phyloP scores from a whole-genome alignment of 2,329 filamentous ascomycete genomes.

The Dryadomyces quercus-mongolicae region DNA sequence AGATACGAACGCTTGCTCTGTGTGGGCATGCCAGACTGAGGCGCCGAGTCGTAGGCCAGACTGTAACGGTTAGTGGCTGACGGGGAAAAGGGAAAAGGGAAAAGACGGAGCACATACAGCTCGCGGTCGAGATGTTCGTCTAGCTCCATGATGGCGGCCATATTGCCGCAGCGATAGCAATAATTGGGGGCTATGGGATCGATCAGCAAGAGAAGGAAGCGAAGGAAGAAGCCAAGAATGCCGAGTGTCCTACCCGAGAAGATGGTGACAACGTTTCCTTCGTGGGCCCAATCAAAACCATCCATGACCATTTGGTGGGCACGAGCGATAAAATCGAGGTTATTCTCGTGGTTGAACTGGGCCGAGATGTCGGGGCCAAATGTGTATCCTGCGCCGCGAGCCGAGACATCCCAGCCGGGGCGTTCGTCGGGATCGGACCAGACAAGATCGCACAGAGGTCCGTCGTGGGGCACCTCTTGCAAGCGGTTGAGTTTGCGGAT shows the following conservation, averaged over 20 bases:
- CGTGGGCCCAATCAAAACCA: slow-evolving; percentile 1
- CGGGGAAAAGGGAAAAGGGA: neutral
- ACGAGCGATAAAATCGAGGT: neutral
- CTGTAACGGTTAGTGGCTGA: neutral
- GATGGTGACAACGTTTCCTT: neutral
- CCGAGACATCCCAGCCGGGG: neutral
- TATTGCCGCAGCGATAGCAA: slow-evolving; percentile 2
- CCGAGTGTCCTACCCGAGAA: neutral
- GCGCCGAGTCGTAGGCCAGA: neutral
- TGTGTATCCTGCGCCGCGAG: neutral
- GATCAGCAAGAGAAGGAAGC: neutral
- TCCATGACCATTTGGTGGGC: slow-evolving; percentile 2
- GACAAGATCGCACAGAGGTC: slow-evolving; percentile 1
- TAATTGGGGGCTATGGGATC: neutral
- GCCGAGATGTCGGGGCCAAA: neutral
- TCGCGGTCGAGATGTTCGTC: neutral
- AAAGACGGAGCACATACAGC: neutral
- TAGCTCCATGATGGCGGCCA: slow-evolving; percentile 1
- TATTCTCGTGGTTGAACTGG: neutral
- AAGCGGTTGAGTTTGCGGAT: neutral
- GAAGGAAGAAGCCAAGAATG: neutral
- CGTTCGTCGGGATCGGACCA: slow-evolving; percentile 2
- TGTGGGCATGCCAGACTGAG: neutral
- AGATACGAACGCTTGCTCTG: neutral
- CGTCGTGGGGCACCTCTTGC: slow-evolving; percentile 1